Percentiles rank a stretch among this genome's conserved stretches.
Evolutionary conservation across 2,329 filamentous ascomycete species (phyloP).

Genomic region (Emydomyces testavorans): DNA sequence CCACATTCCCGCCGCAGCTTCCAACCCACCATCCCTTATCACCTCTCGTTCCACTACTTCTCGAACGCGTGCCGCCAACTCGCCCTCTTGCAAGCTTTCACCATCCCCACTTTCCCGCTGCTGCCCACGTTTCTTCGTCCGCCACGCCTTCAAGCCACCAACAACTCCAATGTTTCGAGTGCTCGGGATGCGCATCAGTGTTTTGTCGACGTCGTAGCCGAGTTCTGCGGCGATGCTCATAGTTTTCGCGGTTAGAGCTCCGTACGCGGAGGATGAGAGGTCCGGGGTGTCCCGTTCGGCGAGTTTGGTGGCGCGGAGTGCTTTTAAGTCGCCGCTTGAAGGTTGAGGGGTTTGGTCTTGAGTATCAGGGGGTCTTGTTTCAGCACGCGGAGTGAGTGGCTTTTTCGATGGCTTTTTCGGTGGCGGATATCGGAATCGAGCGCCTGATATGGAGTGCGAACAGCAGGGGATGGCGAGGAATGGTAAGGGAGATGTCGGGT

Average conservation of each 20-base stretch:
- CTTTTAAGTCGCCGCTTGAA: constrained; percentile 31
- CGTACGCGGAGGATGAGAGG: constrained; percentile 58
- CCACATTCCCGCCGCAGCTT: constrained; percentile 40
- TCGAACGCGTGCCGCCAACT: constrained; percentile 41
- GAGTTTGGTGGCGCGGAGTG: constrained; percentile 29
- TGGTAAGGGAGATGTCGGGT: constrained; percentile 50
- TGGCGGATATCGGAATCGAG: constrained; percentile 48
- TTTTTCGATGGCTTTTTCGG: constrained; percentile 13
- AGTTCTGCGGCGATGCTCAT: constrained; percentile 56
- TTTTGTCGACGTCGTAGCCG: constrained; percentile 66
- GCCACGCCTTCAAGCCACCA: constrained; percentile 33
- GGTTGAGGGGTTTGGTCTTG: constrained; percentile 20
- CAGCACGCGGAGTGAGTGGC: background rate
- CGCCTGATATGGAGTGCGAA: constrained; percentile 72
- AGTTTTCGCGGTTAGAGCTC: constrained; percentile 71
- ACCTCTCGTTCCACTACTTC: constrained; percentile 50
- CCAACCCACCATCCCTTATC: constrained; percentile 34
- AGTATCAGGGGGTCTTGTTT: background rate
- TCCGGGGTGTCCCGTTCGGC: constrained; percentile 24
- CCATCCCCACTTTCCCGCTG: background rate
- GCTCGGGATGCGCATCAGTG: constrained; percentile 71
- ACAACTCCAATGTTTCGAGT: constrained; percentile 17
- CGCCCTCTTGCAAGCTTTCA: background rate
- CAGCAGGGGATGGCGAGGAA: constrained; percentile 95
- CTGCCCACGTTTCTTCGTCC: constrained; percentile 19